phyloP scores from a whole-genome alignment of 352 stramenopile species.

The Pythium periplocum region DNA sequence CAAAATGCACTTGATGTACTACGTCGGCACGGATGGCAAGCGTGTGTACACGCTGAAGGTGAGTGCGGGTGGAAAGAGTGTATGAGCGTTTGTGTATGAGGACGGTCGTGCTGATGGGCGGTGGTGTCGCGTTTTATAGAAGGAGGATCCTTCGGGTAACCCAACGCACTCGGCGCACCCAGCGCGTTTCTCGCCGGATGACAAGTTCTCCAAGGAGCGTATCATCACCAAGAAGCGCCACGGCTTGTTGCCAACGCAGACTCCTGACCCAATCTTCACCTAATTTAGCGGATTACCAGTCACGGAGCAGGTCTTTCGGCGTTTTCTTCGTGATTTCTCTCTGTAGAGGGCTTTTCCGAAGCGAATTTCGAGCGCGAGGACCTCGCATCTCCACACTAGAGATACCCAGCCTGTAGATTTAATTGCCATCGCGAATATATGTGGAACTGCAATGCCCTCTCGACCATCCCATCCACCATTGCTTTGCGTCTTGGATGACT shows the following conservation, averaged over 20 bases:
- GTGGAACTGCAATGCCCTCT: too few species aligned
- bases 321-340: not conserved
- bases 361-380: too few species aligned
- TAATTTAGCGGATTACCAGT: slow-evolving; percentile 31
- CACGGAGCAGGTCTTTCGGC: not conserved
- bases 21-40: slow-evolving; percentile 94
- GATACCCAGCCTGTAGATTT: too few species aligned
- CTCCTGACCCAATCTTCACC: slow-evolving; percentile 82
- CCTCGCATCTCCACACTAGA: too few species aligned
- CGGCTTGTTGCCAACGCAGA: slow-evolving; percentile 95
- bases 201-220: slow-evolving; percentile 99
- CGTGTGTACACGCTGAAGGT: slow-evolving; percentile 99
- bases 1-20: slow-evolving; percentile 99
- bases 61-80: slow-evolving; percentile 10
- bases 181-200: slow-evolving; percentile 98
- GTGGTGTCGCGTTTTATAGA: slow-evolving; percentile 41
- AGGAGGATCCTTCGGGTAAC: slow-evolving; percentile 90
- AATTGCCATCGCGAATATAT: too few species aligned
- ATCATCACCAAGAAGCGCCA: slow-evolving; percentile 99
- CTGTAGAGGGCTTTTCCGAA: not conserved
- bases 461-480: too few species aligned
- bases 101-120: too few species aligned
- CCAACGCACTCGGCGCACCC: slow-evolving; percentile 96
- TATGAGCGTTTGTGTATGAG: too few species aligned
- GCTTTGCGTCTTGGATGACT: slow-evolving; percentile 4